Percentiles rank a stretch among this genome's conserved stretches.
Conservation (phyloP, 371 early-diverging fungal genomes). For the Mortierella sp. region DNA sequence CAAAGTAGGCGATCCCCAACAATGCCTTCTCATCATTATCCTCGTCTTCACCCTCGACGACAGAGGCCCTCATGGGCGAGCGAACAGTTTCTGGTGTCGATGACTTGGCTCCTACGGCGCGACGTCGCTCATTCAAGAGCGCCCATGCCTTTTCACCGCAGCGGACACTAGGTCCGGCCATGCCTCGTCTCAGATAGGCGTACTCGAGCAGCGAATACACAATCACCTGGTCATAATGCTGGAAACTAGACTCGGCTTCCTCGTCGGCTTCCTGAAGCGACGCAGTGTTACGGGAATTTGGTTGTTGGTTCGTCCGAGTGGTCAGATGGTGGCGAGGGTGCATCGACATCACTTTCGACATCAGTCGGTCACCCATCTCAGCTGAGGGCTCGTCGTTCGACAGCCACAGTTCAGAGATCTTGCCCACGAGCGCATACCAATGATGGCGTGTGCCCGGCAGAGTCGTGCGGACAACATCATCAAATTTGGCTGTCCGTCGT, state of each 20-base stretch:
- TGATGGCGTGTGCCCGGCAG: constrained; percentile 51
- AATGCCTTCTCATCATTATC: constrained; percentile 28
- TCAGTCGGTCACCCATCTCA: constrained; percentile 41
- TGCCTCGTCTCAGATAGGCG: constrained; percentile 49
- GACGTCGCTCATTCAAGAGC: constrained; percentile 42
- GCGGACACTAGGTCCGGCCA: constrained; percentile 46
- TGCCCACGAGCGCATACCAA: constrained; percentile 53
- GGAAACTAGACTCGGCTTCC: constrained; percentile 35
- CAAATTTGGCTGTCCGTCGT: constrained; percentile 24
- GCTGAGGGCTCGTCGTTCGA: constrained; percentile 40
- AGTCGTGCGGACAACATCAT: constrained; percentile 39
- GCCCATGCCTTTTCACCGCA: constrained; percentile 54
- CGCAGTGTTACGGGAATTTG: neutral
- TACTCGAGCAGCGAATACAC: constrained; percentile 49
- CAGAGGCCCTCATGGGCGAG: neutral
- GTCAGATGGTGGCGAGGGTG: constrained; percentile 43
- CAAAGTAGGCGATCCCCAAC: constrained; percentile 40
- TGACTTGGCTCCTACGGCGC: constrained; percentile 17
- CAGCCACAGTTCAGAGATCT: constrained; percentile 53
- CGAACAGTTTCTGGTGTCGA: constrained; percentile 10
- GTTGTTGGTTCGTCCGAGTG: constrained; percentile 3
- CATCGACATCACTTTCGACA: constrained; percentile 48
- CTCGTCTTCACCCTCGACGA: constrained; percentile 15
- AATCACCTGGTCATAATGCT: constrained; percentile 51
- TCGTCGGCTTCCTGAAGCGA: constrained; percentile 1